These are phyloP conservation scores for Starmerella scarabaei DNA, from an alignment of 805 yeast species.

Conservation along the genomic window DNA sequence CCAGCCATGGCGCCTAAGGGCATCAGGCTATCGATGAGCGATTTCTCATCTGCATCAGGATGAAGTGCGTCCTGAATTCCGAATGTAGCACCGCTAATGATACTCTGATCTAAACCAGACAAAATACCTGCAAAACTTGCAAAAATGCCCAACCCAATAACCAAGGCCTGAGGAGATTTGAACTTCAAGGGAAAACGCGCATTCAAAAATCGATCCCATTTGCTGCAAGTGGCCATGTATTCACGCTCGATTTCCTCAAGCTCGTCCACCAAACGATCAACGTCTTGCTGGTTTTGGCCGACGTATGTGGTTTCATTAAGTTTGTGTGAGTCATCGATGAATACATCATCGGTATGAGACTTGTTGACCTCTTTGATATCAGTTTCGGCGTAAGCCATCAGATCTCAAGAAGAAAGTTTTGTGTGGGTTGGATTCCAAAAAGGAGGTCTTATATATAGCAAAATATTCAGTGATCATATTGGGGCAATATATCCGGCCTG, in stretches of 20 bases:
- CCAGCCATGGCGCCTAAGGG: conserved; percentile 62
- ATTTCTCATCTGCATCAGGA: conserved; percentile 33
- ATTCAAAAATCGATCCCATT: conserved; percentile 14
- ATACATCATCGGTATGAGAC: conserved; percentile 2
- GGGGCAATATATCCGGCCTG: too few relatives aligned
- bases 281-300: conserved; percentile 6
- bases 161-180: conserved; percentile 29
- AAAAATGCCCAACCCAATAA: conserved; percentile 39
- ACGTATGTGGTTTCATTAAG: conserved; percentile 11
- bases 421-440: too few relatives aligned
- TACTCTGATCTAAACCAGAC: conserved; percentile 56
- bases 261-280: conserved; percentile 7
- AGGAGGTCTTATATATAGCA: too few relatives aligned
- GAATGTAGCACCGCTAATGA: conserved; percentile 50
- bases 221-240: conserved; percentile 4
- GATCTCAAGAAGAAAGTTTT: too few relatives aligned
- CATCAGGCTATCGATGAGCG: conserved; percentile 47
- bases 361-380: not conserved
- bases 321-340: conserved; percentile 12
- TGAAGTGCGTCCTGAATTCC: conserved; percentile 36
- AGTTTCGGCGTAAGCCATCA: too few relatives aligned
- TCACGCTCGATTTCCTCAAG: conserved; percentile 11
- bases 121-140: conserved; percentile 54
- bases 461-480: too few relatives aligned
- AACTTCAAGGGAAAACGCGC: conserved; percentile 12